Evolutionary conservation across 75 land plant genomes (phyloP), one percentile per base, ranked within the genome.

Genomic region (Ceratopteris richardii): DNA sequence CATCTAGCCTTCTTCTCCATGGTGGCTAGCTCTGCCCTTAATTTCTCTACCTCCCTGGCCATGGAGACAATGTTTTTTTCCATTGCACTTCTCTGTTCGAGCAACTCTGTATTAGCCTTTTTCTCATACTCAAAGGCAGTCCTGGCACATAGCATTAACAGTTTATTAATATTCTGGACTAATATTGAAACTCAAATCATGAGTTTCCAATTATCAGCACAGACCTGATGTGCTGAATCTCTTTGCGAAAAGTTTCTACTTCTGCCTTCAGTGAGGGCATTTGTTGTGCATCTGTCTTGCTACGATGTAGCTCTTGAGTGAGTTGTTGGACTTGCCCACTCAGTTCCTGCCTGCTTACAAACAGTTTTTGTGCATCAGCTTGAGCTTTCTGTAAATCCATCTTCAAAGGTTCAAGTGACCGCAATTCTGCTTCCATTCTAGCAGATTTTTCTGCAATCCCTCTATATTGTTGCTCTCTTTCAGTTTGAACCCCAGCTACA

Each of bases 11-110:
- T 73, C 54, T 67, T 72, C 57, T 89, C 89, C 41, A 75, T 65
- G 60, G 73, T 80, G 41, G 69, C 30, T 17, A 82, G 66, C 52
- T 82, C 81, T 25, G 70, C 79, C 0, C 83, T 76, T 30, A 89
- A 71, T 56, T 70, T 89, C 54, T 89, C 84, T 41, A 80, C 73
- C 63, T 89, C 89, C 63, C 81, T 71, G 29, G 77, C 84, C 83
- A 85, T 73, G 9, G 62, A 65, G 5, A 85, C 47, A 51, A 89
- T 55, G 57, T 89, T 73, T 62, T 77, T 85, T 56, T 89, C 95
- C 83, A 80, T 85, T 2, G 59, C 71, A 30, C 72, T 75, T 71
- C 83, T 69, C 66, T 85, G 75, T 52, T 80, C 80, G 41, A 80
- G 81, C 63, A 67, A 76, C 37, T 85, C 80, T 9, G 71, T 65